phyloP scores from a whole-genome alignment of 768 basidiomycete genomes.

The Serendipita sp. region DNA sequence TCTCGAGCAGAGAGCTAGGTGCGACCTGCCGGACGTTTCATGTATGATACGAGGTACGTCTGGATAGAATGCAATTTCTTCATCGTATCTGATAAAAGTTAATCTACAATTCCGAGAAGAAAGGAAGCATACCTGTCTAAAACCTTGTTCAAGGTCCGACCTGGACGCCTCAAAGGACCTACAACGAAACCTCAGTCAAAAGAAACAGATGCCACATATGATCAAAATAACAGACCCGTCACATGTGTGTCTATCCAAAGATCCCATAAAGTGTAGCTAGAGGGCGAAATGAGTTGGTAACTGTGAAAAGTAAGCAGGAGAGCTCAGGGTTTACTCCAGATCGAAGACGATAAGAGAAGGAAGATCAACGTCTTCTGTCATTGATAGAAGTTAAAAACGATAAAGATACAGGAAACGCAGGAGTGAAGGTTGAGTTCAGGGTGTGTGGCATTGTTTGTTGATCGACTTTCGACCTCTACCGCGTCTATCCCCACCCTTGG shows the following conservation, averaged over 20 bases:
- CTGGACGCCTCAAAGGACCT: slow-evolving; percentile 12
- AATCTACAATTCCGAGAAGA: background rate
- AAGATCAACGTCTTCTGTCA: slow-evolving; percentile 15
- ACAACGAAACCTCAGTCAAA: background rate
- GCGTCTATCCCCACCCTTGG: background rate
- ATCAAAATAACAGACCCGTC: slow-evolving; percentile 19
- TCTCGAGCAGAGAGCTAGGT: slow-evolving; percentile 58
- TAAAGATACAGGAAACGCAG: background rate
- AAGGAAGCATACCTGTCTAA: slow-evolving; percentile 16
- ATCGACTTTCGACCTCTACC: no score
- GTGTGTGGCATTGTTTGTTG: background rate
- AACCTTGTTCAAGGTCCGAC: slow-evolving; percentile 19
- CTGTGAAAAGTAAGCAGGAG: background rate
- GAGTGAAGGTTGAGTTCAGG: background rate
- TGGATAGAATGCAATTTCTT: slow-evolving; percentile 49
- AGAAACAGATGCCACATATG: background rate
- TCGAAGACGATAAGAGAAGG: slow-evolving; percentile 67
- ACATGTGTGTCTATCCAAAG: slow-evolving; percentile 77
- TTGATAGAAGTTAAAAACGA: background rate
- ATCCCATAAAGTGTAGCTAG: slow-evolving; percentile 72
- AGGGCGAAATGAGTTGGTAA: background rate
- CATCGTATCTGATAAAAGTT: slow-evolving; percentile 27
- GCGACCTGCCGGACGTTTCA: slow-evolving; percentile 30
- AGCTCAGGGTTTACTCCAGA: slow-evolving; percentile 42
- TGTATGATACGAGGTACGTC: slow-evolving; percentile 64